Base-by-base conservation (phyloP, 2,329 filamentous ascomycete species). In the Teratosphaeria epicoccoides region DNA sequence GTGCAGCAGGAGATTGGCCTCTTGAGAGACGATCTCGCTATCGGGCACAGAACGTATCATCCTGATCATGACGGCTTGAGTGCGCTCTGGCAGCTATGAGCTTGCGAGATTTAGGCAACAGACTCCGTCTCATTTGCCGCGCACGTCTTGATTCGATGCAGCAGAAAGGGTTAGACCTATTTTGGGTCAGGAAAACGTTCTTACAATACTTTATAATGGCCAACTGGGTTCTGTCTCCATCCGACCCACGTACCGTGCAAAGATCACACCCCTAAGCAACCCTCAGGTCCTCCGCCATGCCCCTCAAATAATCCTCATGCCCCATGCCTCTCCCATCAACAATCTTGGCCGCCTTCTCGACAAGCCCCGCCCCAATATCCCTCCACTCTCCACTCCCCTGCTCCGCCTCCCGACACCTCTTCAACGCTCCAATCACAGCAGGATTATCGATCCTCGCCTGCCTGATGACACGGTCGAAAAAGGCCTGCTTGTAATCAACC, bases 1-100 rank as follows among this genome's bases (percentile, higher is more conserved):
- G 50, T 52, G 6, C 45, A 48, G 43, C 4, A 52, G n/a, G 48
- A 47, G 45, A 48, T 52, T 17, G 45, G 50, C n/a, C 22, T 44
- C 4, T 23, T 52, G 7, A 52, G 40, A 22, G 28, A 52, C 22
- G 50, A 52, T 43, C 4, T 52, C 1, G 17, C 22, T 12, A 7
- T 52, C 20, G 40, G 28, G 2, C 6, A 11, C 9, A 24, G 10
- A 11, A 14, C 9, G 9, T 45, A 45, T n/a, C 43, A 45, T n/a
- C 6, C 43, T 25, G 43, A 45, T 24, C 12, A 24, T 17, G 33
- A 17, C 4, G n/a, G 6, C 12, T 7, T n/a, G 3, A 6, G 7
- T 17, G 2, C 12, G 6, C 14, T 4, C 33, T 40, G 33, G 33
- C n/a, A 11, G 28, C 10, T 14, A 3, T 29, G 28, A 29, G 9